Base-by-base conservation (phyloP, 768 basidiomycete species). In the Suillus fuscotomentosus region DNA sequence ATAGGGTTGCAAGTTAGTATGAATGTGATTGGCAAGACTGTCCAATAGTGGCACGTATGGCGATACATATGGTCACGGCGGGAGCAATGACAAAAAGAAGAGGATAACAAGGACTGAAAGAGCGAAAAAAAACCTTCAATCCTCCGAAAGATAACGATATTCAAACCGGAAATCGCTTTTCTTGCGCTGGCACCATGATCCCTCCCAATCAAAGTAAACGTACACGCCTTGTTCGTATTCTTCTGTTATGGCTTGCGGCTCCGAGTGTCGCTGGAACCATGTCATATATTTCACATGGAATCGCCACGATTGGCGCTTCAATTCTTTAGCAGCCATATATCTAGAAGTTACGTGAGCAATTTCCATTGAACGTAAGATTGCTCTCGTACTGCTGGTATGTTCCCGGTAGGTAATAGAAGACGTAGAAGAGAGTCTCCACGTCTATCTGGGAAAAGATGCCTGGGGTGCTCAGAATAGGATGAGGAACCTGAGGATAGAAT, bases 211-310 rank as follows among this genome's bases (percentile, higher is more conserved):
- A 76, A 99, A 98, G 83, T 99, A 99, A 41, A 97, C 92, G 77
- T 99, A 99, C 15, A 97, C 95, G 15, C 97, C 97, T 80, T 99
- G 96, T 78, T 99, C 97, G 76, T 98, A 99, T 75, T 99, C 97
- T 70, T 99, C 97, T 60, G 97, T 99, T 75, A 99, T 98, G 2
- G 95, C 95, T 72, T 97, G 94, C 10, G 97, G 97, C 72, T 99
- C 96, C 27, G 94, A 95, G 72, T 97, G 94, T 43, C 97, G 88
- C 77, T 99, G 97, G 87, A 99, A 99, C 96, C 97, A 99, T 38
- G 97, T 99, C 66, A 99, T 81, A 75, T 98, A 99, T 79, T 99
- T 98, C 66, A 98, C 93, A 77, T 99, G 97, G 83, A 99, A 99
- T 57, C 97, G 88, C 97, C 97, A 99, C 47, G 94, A 95, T 75